A percentile compares a stretch with the other conserved stretches of the same genome.
Evolutionary conservation across 768 basidiomycete genomes (phyloP).

Genomic region (Mycena galopus): DNA sequence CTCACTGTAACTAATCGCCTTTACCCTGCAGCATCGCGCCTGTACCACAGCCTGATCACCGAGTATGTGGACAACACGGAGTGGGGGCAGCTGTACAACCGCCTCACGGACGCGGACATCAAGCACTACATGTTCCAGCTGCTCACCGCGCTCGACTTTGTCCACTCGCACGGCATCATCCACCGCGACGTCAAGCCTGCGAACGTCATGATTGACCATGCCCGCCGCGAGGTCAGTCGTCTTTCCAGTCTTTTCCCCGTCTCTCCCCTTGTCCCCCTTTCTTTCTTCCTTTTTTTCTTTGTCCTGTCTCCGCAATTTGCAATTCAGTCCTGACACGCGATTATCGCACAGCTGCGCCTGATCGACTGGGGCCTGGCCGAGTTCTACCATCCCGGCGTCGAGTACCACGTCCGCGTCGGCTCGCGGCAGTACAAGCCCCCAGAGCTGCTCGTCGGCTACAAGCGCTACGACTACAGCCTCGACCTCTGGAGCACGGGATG

Average conservation of each 20-base stretch:
- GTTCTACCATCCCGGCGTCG: conserved; percentile 79
- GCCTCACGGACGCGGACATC: conserved; percentile 74
- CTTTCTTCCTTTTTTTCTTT: too few relatives aligned
- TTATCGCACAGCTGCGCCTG: conserved; percentile 56
- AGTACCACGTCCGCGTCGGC: conserved; percentile 81
- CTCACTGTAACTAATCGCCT: too few relatives aligned
- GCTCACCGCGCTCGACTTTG: conserved; percentile 79
- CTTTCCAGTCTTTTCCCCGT: too few relatives aligned
- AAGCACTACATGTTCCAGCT: conserved; percentile 78
- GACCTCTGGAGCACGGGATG: conserved; percentile 85
- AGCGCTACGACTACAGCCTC: conserved; percentile 78
- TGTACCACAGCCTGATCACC: conserved; percentile 74
- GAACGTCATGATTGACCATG: conserved; percentile 83
- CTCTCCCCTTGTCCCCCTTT: too few relatives aligned
- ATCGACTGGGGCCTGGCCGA: conserved; percentile 87
- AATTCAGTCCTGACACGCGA: too few relatives aligned
- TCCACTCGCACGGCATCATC: conserved; percentile 71
- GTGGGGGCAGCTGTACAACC: conserved; percentile 70
- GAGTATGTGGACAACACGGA: conserved; percentile 79
- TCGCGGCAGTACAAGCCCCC: conserved; percentile 71
- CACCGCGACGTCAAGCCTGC: conserved; percentile 63
- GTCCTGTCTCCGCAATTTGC: too few relatives aligned
- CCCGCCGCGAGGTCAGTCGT: conserved; percentile 71
- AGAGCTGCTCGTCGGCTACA: conserved; percentile 79
- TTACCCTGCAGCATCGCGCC: too few relatives aligned